These are phyloP conservation scores for Mayamaea pseudoterrestris DNA, from an alignment of 108 stramenopile genomes.

Conservation along the genomic window DNA sequence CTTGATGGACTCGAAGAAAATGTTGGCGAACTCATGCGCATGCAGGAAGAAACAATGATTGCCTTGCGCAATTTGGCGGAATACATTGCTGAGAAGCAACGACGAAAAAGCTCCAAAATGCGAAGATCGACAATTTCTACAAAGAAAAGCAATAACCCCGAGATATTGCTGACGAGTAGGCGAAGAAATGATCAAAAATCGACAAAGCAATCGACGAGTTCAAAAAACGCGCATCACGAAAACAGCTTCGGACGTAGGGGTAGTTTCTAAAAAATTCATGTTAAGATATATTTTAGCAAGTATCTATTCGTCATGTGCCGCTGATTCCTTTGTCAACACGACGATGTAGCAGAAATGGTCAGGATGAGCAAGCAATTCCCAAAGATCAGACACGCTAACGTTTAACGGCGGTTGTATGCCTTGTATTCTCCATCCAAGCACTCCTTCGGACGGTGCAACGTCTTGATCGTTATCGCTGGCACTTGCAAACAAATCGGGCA, in stretches of 20 bases:
- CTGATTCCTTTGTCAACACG: conserved; percentile 4
- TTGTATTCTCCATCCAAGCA: conserved; percentile 32
- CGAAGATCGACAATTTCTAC: neutral
- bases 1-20: conserved; percentile 26
- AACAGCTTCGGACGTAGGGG: no score
- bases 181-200: no score
- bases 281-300: no score
- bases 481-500: conserved; percentile 28
- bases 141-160: neutral
- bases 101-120: neutral
- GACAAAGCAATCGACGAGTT: no score
- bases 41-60: conserved; percentile 27
- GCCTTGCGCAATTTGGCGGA: conserved; percentile 21
- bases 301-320: no score
- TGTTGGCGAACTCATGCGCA: conserved; percentile 25
- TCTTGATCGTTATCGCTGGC: conserved; percentile 2
- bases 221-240: no score
- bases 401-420: conserved; percentile 47
- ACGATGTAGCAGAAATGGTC: conserved; percentile 68
- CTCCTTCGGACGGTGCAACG: conserved; percentile 3
- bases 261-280: no score
- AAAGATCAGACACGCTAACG: conserved; percentile 37
- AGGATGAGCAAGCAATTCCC: conserved; percentile 54
- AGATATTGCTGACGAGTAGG: no score
- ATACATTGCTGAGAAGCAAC: conserved; percentile 7